Conservation (phyloP, 805 yeast species). For the Brettanomyces sp. region DNA sequence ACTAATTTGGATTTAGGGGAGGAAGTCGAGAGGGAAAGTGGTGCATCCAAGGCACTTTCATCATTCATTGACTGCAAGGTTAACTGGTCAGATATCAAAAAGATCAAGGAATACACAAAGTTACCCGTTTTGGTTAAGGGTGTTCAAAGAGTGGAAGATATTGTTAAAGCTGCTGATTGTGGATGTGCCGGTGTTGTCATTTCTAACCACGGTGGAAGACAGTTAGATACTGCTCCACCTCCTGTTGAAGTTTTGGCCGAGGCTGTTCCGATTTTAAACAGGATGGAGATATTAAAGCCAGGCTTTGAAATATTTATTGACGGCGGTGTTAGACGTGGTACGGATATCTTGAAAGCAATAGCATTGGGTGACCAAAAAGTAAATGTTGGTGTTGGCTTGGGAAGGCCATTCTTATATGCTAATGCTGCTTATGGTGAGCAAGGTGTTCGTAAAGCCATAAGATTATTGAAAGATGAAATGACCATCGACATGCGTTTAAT, state of each 20-base stretch:
- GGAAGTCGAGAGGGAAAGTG: conserved; percentile 57
- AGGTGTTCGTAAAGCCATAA: conserved; percentile 53
- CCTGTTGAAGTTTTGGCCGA: conserved; percentile 71
- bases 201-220: conserved; percentile 88
- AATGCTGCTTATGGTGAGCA: conserved; percentile 54
- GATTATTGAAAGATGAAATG: conserved; percentile 59
- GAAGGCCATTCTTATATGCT: conserved; percentile 59
- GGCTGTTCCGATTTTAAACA: conserved; percentile 41
- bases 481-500: conserved; percentile 71
- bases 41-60: conserved; percentile 83
- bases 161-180: conserved; percentile 56
- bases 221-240: conserved; percentile 73
- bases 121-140: conserved; percentile 73
- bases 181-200: conserved; percentile 74
- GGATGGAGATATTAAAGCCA: conserved; percentile 35
- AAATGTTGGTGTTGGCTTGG: conserved; percentile 63
- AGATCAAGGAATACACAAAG: conserved; percentile 45
- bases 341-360: conserved; percentile 56
- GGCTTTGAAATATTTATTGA: conserved; percentile 53
- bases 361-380: conserved; percentile 66
- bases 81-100: conserved; percentile 55
- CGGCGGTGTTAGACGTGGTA: conserved; percentile 64
- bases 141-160: conserved; percentile 77
- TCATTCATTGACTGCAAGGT: conserved; percentile 69
- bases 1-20: conserved; percentile 29